Percentiles rank a stretch among this genome's conserved stretches.
phyloP scores from a whole-genome alignment of 768 basidiomycete genomes.

The Collybia nuda region DNA sequence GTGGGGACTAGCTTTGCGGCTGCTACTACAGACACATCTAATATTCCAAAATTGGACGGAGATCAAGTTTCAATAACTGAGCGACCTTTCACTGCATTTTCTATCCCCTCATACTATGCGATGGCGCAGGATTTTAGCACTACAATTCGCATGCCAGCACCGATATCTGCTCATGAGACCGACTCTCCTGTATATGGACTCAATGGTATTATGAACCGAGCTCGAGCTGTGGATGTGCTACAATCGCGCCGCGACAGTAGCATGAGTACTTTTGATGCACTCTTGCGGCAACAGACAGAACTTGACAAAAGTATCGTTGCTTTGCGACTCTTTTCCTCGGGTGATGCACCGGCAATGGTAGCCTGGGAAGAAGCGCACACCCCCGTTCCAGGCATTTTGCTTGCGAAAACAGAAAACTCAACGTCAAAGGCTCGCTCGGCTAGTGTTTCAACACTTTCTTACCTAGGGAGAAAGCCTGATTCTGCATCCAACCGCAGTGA shows the following conservation, averaged over 20 bases:
- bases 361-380: slow-evolving; percentile 1
- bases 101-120: slow-evolving; percentile 34
- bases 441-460: slow-evolving; percentile 16
- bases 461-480: slow-evolving; percentile 22
- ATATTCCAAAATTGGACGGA: not conserved
- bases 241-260: slow-evolving; percentile 23
- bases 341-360: slow-evolving; percentile 1
- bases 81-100: slow-evolving; percentile 17
- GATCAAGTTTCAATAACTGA: not conserved
- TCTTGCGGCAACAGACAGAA: slow-evolving; percentile 61
- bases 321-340: slow-evolving; percentile 44
- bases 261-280: slow-evolving; percentile 42
- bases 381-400: too few species aligned
- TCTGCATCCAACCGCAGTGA: slow-evolving; percentile 43
- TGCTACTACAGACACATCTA: not conserved
- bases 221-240: slow-evolving; percentile 4
- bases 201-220: slow-evolving; percentile 28
- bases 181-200: slow-evolving; percentile 49
- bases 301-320: slow-evolving; percentile 65
- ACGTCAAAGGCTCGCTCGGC: slow-evolving; percentile 6
- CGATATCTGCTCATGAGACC: slow-evolving; percentile 1
- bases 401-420: too few species aligned
- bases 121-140: slow-evolving; percentile 4
- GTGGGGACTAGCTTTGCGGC: not conserved
- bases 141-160: not conserved